Conservation (phyloP, 1,284 basidiomycete species). For the Puccinia coronata region DNA sequence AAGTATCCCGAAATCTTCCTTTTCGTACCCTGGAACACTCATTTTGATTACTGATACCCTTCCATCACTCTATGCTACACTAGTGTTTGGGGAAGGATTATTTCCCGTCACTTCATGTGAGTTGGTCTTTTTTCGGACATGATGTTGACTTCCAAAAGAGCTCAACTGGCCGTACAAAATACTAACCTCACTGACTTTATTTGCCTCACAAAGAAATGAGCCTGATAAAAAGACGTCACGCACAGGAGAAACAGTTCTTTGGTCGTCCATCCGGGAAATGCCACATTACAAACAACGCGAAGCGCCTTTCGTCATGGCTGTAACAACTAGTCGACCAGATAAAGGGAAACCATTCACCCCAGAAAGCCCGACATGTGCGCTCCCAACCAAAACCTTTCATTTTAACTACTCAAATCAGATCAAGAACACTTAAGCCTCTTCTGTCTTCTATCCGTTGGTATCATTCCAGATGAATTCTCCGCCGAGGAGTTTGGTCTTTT, state of each 20-base stretch:
- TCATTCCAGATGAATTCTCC: slow-evolving; percentile 41
- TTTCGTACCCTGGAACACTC: neutral
- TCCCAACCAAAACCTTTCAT: neutral
- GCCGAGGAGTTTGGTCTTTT: slow-evolving; percentile 41
- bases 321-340: slow-evolving; percentile 31
- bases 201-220: slow-evolving; percentile 15
- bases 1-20: neutral
- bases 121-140: neutral
- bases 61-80: neutral
- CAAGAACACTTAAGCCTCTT: neutral
- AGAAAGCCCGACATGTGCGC: slow-evolving; percentile 41
- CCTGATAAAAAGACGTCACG: neutral
- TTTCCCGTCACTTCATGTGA: slow-evolving; percentile 47
- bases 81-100: slow-evolving; percentile 47
- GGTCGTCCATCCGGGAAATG: slow-evolving; percentile 40
- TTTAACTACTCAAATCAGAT: neutral
- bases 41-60: neutral
- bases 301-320: slow-evolving; percentile 35
- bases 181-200: neutral
- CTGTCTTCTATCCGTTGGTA: neutral
- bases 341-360: slow-evolving; percentile 5
- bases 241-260: slow-evolving; percentile 35
- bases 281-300: slow-evolving; percentile 5
- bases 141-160: neutral
- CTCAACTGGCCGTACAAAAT: neutral